Conservation (phyloP, 108 stramenopile species). For the Skeletonema tropicum region DNA sequence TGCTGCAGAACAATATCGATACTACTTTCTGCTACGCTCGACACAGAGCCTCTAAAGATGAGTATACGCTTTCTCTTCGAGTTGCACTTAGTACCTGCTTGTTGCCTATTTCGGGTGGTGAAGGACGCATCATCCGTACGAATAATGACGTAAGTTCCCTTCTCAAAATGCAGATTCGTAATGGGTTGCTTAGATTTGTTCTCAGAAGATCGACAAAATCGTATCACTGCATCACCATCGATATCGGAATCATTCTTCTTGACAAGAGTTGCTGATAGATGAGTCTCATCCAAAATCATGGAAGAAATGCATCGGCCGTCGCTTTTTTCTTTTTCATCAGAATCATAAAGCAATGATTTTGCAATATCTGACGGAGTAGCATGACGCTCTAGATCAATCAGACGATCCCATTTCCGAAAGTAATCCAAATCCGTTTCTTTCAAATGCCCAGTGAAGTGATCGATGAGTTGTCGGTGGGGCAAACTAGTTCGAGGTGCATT, state of each 20-base stretch:
- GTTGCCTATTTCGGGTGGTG: neutral
- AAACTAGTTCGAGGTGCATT: neutral
- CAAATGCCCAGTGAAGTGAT: conserved; percentile 77
- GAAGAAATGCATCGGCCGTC: conserved; percentile 73
- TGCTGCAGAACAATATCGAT: conserved; percentile 51
- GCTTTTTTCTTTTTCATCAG: conserved; percentile 56
- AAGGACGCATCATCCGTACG: conserved; percentile 69
- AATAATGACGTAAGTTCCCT: conserved; percentile 61
- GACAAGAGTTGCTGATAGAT: conserved; percentile 7
- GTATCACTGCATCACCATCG: conserved; percentile 32
- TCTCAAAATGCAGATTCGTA: conserved; percentile 44
- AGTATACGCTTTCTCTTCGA: conserved; percentile 55
- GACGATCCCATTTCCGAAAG: conserved; percentile 85
- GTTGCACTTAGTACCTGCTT: neutral
- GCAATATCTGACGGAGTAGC: conserved; percentile 36
- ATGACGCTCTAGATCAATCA: conserved; percentile 85
- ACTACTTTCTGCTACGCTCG: conserved; percentile 31
- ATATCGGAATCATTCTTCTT: neutral
- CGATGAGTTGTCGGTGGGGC: conserved; percentile 57
- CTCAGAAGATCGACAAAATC: conserved; percentile 44
- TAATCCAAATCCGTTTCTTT: conserved; percentile 65
- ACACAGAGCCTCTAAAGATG: conserved; percentile 66
- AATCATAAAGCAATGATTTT: conserved; percentile 69
- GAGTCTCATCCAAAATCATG: conserved; percentile 52
- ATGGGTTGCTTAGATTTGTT: conserved; percentile 28